Evolutionary conservation across 441 rosid species (phyloP), one percentile per base, ranked within the genome.

Genomic region (Bruguiera hainesii): DNA sequence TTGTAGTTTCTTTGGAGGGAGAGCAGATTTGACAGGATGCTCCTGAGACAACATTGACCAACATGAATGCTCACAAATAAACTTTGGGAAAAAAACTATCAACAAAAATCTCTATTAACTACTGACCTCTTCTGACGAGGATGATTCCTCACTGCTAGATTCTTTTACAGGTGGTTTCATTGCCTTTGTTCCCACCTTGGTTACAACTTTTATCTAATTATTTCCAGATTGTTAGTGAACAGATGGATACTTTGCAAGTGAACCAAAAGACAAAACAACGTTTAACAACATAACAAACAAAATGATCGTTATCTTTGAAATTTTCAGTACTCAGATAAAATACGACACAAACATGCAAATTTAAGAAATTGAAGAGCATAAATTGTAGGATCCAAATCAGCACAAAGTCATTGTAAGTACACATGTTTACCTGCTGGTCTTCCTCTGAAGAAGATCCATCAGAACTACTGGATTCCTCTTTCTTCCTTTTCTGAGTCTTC

Each of bases 401-500:
- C 31, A 7, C 10, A 8, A 39, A 55, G 28, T 2, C 3, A 28
- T 13, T 8, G 20, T 15, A 29, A 11, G 56, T 31, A 59, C 11
- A 21, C 4, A 51, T 9, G 20, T 5, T 6, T 72, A 80, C 89
- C 81, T 73, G 79, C 20, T 63, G 69, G 20, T 86, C 94, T 72
- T 87, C 93, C 53, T 90, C 98, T 0, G 90, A 87, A 18, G 91
- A 85, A 29, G 87, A 81, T 5, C 74, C 81, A 2, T 80, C 74
- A 52, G 96, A 90, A 72, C 84, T 74, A 56, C 80, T 80, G 1
- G 75, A 78, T 64, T 82, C 92, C 37, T 64, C 80, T 75, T 83
- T 87, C 69, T 76, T 83, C 73, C 77, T 83, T 69, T 76, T 82
- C 42, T 68, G 84, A 2, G 77, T 66, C 84, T 90, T 87, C 1